These are phyloP conservation scores for Yamadazyma takamatsuzukensis DNA, from an alignment of 805 yeast genomes.

Conservation along the genomic window DNA sequence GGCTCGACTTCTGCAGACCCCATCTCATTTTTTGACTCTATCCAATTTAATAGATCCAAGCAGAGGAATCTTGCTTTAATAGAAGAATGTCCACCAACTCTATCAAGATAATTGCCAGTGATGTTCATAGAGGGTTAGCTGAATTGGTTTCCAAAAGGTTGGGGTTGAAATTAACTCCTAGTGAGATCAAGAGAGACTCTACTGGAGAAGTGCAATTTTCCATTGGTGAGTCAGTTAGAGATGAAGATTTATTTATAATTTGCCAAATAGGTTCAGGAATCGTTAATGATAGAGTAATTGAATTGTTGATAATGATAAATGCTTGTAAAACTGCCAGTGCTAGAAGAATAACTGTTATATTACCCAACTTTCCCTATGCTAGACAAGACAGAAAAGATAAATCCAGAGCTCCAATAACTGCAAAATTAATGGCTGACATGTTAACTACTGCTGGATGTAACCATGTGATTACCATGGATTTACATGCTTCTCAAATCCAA, in stretches of 20 bases:
- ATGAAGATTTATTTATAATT: slow-evolving; percentile 74
- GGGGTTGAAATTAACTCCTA: slow-evolving; percentile 67
- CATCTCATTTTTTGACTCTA: slow-evolving; percentile 5
- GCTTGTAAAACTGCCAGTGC: slow-evolving; percentile 98
- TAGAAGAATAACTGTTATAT: slow-evolving; percentile 86
- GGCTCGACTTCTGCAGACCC: slow-evolving; percentile 5
- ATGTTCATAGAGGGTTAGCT: slow-evolving; percentile 84
- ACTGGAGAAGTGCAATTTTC: slow-evolving; percentile 70
- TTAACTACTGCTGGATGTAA: slow-evolving; percentile 91
- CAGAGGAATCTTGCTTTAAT: background rate
- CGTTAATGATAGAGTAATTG: slow-evolving; percentile 84
- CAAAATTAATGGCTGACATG: slow-evolving; percentile 88
- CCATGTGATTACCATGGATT: slow-evolving; percentile 94
- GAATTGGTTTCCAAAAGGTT: slow-evolving; percentile 66
- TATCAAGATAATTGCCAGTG: slow-evolving; percentile 54
- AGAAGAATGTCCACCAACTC: slow-evolving; percentile 59
- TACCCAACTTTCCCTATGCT: slow-evolving; percentile 95
- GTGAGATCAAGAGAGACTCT: slow-evolving; percentile 75
- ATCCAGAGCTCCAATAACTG: slow-evolving; percentile 94
- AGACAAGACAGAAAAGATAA: slow-evolving; percentile 97
- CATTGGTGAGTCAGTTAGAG: slow-evolving; percentile 77
- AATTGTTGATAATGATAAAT: slow-evolving; percentile 81
- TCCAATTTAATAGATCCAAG: background rate
- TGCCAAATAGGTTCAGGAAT: slow-evolving; percentile 79
- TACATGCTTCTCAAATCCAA: slow-evolving; percentile 97